These are phyloP conservation scores for Casuarina equisetifolia DNA, from an alignment of 306 rosid genomes.

Conservation along the genomic window DNA sequence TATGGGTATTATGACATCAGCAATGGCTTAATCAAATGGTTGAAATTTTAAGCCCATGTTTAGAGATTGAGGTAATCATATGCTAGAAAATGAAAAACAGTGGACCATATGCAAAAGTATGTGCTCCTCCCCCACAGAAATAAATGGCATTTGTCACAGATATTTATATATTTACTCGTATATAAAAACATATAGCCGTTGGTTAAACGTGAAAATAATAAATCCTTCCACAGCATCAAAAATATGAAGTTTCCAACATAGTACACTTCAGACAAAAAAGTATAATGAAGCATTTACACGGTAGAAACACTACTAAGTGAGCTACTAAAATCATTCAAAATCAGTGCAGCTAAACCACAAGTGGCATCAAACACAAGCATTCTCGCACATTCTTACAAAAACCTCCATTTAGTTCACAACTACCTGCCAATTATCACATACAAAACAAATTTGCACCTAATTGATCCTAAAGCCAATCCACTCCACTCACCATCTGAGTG, in stretches of 20 bases:
- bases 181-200: not conserved
- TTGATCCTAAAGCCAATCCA: not conserved
- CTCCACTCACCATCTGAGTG: constrained; percentile 85
- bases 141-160: not conserved
- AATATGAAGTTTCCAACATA: constrained; percentile 11
- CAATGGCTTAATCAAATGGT: not conserved
- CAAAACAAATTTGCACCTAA: not conserved
- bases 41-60: not conserved
- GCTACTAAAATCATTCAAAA: constrained; percentile 17
- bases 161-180: not conserved
- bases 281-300: constrained; percentile 1
- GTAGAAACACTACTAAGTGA: constrained; percentile 21
- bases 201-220: constrained; percentile 1
- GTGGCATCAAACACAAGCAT: constrained; percentile 23
- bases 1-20: not conserved
- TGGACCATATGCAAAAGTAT: not conserved
- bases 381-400: constrained; percentile 18
- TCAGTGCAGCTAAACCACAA: constrained; percentile 23
- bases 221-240: not conserved
- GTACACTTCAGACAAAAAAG: constrained; percentile 2
- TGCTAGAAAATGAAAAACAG: not conserved
- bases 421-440: constrained; percentile 12
- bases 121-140: not conserved
- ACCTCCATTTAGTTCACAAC: not conserved
- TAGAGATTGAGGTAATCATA: not conserved